A percentile compares a stretch with the other conserved stretches of the same genome.
Evolutionary conservation across 129 eudicot species (phyloP).

Genomic region (Chrysanthemum lavandulifolium): DNA sequence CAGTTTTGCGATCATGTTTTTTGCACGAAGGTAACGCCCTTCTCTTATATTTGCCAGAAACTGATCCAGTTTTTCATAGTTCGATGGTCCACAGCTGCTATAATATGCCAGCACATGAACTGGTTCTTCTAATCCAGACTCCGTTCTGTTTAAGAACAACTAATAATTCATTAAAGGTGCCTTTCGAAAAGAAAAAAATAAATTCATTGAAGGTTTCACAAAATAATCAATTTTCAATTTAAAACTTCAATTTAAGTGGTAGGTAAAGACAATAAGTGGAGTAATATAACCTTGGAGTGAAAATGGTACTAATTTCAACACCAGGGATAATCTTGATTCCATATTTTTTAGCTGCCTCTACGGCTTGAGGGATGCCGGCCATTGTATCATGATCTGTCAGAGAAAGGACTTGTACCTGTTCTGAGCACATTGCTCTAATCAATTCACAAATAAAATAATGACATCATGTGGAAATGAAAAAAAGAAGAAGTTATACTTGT

Average conservation of each 20-base stretch:
- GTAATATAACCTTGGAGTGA: conserved; percentile 55
- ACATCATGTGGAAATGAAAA: conserved; percentile 1
- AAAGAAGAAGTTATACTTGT: not conserved
- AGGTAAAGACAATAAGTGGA: not conserved
- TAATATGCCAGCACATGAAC: conserved; percentile 95
- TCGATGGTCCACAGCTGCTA: conserved; percentile 87
- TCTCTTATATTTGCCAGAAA: conserved; percentile 72
- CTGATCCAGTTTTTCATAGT: conserved; percentile 54
- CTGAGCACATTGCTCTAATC: conserved; percentile 41
- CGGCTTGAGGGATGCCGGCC: conserved; percentile 92
- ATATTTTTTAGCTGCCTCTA: conserved; percentile 71
- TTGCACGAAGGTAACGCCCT: conserved; percentile 84
- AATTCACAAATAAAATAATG: conserved; percentile 30
- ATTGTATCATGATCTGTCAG: conserved; percentile 96
- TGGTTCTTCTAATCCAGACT: conserved; percentile 76
- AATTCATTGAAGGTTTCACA: not conserved
- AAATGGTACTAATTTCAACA: conserved; percentile 92
- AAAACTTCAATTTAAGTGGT: not conserved
- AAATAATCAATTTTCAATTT: not conserved
- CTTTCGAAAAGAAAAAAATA: too few relatives aligned
- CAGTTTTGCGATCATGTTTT: conserved; percentile 79
- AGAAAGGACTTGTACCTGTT: conserved; percentile 96
- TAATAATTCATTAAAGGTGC: not conserved
- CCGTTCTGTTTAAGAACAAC: conserved; percentile 41
- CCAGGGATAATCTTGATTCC: conserved; percentile 97